Base-by-base conservation (phyloP, 768 basidiomycete species). In the Tremella mesenterica region DNA sequence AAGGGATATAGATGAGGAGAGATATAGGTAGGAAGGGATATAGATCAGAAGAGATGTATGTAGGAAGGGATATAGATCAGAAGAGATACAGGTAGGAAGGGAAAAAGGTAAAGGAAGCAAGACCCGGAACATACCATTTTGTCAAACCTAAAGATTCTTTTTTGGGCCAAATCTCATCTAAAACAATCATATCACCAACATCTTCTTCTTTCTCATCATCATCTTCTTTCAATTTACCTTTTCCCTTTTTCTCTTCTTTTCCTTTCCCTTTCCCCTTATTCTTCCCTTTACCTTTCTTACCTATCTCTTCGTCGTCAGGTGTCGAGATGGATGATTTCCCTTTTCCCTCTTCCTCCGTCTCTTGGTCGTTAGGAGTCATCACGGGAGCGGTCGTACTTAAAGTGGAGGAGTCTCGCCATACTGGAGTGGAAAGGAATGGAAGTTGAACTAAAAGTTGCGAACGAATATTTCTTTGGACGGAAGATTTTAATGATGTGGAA, bases 141-240 rank as follows among this genome's bases (percentile, higher is more conserved):
- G 91, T 88, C 65, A 86, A 85, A 4, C 86, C 84, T 44, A 96
- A 77, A 2, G 84, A 80, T 77, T 96, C 93, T 79, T 97, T 99
- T 86, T 97, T 99, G 2, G 92, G 89, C 95, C 95, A 99, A 48
- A 99, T 81, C 63, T 81, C 81, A 69, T 99, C 95, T 33, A 60
- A 51, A 8, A 57, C 54, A 44, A 61, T 62, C 16, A 50, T 51
- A 21, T 55, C 58, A 0, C 39, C 52, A 8, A 50, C 47, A 36
- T 54, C 50, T 58, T 64, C 34, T 59, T 57, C 26, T 58, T 58
- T 50, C 38, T 21, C 45, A 9, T 44, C 65, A 43, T 51, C 61
- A 45, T 53, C 58, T 52, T 59, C 54, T 26, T 45, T 34, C 2
- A 41, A 61, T 53, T 55, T 62, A 38, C 28, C 34, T 30, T 46